Conservation (phyloP, 1,284 basidiomycete species). For the Ustanciosporium gigantosporum region DNA sequence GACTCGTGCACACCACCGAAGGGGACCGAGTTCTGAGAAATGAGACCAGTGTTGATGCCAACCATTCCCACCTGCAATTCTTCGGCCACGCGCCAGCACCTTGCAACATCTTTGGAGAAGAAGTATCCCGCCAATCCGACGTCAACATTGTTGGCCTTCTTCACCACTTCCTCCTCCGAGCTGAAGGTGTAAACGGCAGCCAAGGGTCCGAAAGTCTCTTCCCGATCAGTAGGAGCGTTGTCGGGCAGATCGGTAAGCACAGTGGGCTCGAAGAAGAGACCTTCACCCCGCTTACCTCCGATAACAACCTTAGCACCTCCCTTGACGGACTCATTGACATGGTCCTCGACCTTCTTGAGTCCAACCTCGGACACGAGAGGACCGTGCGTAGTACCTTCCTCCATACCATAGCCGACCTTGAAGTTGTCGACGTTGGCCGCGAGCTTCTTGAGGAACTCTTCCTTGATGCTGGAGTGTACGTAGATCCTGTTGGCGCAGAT, state of each 20-base stretch:
- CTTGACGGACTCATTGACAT: constrained; percentile 81
- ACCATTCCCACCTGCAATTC: constrained; percentile 96
- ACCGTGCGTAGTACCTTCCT: constrained; percentile 77
- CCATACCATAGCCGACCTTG: constrained; percentile 87
- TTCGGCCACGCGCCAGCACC: constrained; percentile 97
- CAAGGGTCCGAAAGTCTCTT: constrained; percentile 61
- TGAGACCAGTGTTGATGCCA: constrained; percentile 65
- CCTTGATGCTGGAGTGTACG: constrained; percentile 72
- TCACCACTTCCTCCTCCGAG: constrained; percentile 87
- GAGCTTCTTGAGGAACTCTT: constrained; percentile 80
- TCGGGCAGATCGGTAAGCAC: constrained; percentile 83
- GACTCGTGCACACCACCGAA: constrained; percentile 93
- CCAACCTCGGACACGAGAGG: constrained; percentile 88
- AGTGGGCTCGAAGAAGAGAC: constrained; percentile 83
- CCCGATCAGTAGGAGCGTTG: constrained; percentile 64
- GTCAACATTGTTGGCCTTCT: constrained; percentile 79
- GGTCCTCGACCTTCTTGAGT: constrained; percentile 80
- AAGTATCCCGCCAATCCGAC: constrained; percentile 75
- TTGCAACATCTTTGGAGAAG: constrained; percentile 73
- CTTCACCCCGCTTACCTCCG: constrained; percentile 73
- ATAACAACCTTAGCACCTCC: constrained; percentile 84
- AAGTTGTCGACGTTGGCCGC: constrained; percentile 83
- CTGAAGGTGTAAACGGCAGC: constrained; percentile 74
- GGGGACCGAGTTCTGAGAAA: constrained; percentile 54
- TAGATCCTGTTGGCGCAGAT: constrained; percentile 66